Evolutionary conservation across 192 early-diverging fungal species (phyloP).

Genomic region (Entomortierella lignicola): DNA sequence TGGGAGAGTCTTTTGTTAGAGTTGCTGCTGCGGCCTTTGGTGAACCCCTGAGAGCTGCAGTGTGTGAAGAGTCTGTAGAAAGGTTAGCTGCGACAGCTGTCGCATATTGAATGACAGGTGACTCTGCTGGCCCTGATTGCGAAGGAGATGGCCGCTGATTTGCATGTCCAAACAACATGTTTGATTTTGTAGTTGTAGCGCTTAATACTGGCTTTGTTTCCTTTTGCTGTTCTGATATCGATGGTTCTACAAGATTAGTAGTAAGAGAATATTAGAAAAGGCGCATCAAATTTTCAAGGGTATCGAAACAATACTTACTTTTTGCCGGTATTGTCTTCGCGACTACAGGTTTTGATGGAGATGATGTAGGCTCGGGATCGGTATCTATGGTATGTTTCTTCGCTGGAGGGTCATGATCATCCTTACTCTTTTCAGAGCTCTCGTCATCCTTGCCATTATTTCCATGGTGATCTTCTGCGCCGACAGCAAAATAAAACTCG

Average conservation of each 20-base stretch:
- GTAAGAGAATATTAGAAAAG: no score
- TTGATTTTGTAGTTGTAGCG: neutral
- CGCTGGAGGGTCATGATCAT: constrained; percentile 22
- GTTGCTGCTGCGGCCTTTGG: constrained; percentile 38
- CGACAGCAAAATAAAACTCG: constrained; percentile 82
- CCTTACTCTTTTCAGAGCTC: constrained; percentile 22
- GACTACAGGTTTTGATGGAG: constrained; percentile 1
- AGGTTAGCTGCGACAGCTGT: constrained; percentile 36
- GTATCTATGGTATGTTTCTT: constrained; percentile 54
- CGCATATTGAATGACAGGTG: constrained; percentile 35
- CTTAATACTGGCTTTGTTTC: constrained; percentile 35
- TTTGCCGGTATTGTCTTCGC: constrained; percentile 25
- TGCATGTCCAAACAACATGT: neutral
- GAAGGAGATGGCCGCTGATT: constrained; percentile 8
- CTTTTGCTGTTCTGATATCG: constrained; percentile 45
- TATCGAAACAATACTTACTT: constrained; percentile 21
- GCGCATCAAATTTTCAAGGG: no score
- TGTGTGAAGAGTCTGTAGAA: constrained; percentile 21
- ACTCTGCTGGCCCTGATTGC: constrained; percentile 12
- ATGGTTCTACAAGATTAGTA: constrained; percentile 13
- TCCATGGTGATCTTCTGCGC: constrained; percentile 71
- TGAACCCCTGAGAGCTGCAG: constrained; percentile 23
- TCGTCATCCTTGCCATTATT: constrained; percentile 36
- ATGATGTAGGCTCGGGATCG: constrained; percentile 34
- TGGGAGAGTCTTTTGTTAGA: constrained; percentile 46